A percentile compares a stretch with the other conserved stretches of the same genome.
Evolutionary conservation across 768 basidiomycete species (phyloP).

Genomic region (Phylloporus rhodoxanthus): DNA sequence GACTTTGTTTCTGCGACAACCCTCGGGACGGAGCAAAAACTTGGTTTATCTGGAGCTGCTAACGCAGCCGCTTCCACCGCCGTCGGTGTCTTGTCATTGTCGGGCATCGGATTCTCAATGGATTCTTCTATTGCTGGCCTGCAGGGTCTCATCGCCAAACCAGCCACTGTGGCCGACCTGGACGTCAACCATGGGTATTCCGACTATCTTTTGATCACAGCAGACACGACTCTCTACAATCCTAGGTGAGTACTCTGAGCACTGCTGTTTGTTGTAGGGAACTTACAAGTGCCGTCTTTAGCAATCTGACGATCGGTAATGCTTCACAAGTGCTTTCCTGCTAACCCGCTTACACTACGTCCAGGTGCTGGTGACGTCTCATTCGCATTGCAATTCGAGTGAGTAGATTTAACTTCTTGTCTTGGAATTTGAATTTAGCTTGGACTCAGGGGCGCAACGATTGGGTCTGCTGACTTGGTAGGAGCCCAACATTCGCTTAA

Average conservation of each 20-base stretch:
- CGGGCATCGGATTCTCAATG: slow-evolving; percentile 54
- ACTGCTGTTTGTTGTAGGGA: neutral
- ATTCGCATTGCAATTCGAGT: slow-evolving; percentile 55
- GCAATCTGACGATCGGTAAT: slow-evolving; percentile 37
- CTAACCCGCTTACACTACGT: slow-evolving; percentile 35
- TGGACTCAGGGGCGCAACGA: slow-evolving; percentile 39
- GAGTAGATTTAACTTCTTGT: slow-evolving; percentile 15
- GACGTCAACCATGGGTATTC: slow-evolving; percentile 66
- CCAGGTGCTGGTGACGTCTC: slow-evolving; percentile 58
- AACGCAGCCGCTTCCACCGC: slow-evolving; percentile 58
- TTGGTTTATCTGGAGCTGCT: slow-evolving; percentile 50
- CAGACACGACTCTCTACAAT: slow-evolving; percentile 55
- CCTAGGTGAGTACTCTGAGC: slow-evolving; percentile 42
- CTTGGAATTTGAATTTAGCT: neutral
- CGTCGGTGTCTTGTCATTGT: slow-evolving; percentile 55
- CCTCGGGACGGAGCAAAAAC: slow-evolving; percentile 36
- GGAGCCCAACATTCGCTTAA: slow-evolving; percentile 11
- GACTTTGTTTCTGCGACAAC: slow-evolving; percentile 60
- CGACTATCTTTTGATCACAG: slow-evolving; percentile 63
- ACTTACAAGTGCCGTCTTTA: slow-evolving; percentile 5
- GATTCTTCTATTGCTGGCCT: slow-evolving; percentile 54
- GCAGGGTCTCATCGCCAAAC: slow-evolving; percentile 56
- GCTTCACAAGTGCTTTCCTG: neutral
- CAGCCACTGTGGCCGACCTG: slow-evolving; percentile 49
- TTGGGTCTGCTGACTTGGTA: slow-evolving; percentile 57